These are phyloP conservation scores for Malassezia equina DNA, from an alignment of 1,284 basidiomycete species.

Conservation along the genomic window DNA sequence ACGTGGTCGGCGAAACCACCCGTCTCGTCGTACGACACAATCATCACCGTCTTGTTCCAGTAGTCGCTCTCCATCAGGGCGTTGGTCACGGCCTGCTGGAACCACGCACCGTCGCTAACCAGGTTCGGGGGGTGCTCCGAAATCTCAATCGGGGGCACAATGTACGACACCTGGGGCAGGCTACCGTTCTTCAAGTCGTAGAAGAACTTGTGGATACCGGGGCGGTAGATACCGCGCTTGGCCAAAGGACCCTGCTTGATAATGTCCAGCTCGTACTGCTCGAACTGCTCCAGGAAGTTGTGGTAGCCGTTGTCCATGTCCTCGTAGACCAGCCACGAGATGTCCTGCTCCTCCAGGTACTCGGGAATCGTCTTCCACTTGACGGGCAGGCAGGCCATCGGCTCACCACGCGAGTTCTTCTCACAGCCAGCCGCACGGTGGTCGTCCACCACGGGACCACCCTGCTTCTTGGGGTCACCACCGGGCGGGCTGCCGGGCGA, in stretches of 20 bases:
- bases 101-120: constrained; percentile 32
- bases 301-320: constrained; percentile 29
- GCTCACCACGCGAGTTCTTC: constrained; percentile 14
- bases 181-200: constrained; percentile 25
- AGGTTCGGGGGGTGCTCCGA: constrained; percentile 32
- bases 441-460: constrained; percentile 23
- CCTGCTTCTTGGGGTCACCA: constrained; percentile 11
- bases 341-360: constrained; percentile 25
- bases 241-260: constrained; percentile 18
- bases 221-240: constrained; percentile 19
- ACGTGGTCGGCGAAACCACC: constrained; percentile 38
- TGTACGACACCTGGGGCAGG: constrained; percentile 32
- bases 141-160: constrained; percentile 33
- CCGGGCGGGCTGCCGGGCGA: constrained; percentile 5
- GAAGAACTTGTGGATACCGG: constrained; percentile 29
- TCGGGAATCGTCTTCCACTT: constrained; percentile 33
- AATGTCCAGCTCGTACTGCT: constrained; percentile 15
- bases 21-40: constrained; percentile 37
- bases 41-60: constrained; percentile 23
- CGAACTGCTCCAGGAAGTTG: constrained; percentile 18
- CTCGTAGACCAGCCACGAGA: constrained; percentile 29
- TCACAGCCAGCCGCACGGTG: constrained; percentile 17
- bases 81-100: constrained; percentile 29
- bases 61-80: constrained; percentile 26
- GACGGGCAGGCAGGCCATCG: constrained; percentile 21